phyloP scores from a whole-genome alignment of 805 yeast genomes.

The Nakazawaea ishiwadae region DNA sequence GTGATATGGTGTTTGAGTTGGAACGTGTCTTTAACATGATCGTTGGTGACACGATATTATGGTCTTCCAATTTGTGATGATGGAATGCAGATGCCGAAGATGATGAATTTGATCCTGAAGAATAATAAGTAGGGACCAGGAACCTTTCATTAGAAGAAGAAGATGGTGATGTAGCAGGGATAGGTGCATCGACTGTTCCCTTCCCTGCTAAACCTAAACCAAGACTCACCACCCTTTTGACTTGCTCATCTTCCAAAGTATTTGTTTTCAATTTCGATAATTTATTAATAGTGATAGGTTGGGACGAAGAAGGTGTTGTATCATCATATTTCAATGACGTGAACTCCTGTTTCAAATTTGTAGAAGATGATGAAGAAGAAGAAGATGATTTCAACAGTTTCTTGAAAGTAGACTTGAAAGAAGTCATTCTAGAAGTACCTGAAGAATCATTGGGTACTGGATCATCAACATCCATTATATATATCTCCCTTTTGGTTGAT shows the following conservation, averaged over 20 bases:
- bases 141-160: too few relatives aligned
- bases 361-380: too few relatives aligned
- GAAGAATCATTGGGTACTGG: neutral
- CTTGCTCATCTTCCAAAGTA: conserved; percentile 6
- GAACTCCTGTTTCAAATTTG: neutral
- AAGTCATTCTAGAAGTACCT: neutral
- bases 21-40: too few relatives aligned
- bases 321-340: neutral
- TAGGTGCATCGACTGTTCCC: conserved; percentile 15
- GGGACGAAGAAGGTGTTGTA: neutral
- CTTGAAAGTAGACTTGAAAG: conserved; percentile 4
- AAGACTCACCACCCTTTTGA: conserved; percentile 12
- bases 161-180: too few relatives aligned
- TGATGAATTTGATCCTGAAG: conserved; percentile 1
- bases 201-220: conserved; percentile 27
- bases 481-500: neutral
- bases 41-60: too few relatives aligned
- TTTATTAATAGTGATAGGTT: neutral
- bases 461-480: neutral
- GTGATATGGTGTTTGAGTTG: neutral
- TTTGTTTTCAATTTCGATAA: neutral
- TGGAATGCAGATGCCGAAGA: neutral
- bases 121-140: too few relatives aligned
- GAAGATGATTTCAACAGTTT: conserved; percentile 1
- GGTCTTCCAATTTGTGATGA: too few relatives aligned